These are phyloP conservation scores for Russula brevipes DNA, from an alignment of 768 basidiomycete species.

Conservation along the genomic window DNA sequence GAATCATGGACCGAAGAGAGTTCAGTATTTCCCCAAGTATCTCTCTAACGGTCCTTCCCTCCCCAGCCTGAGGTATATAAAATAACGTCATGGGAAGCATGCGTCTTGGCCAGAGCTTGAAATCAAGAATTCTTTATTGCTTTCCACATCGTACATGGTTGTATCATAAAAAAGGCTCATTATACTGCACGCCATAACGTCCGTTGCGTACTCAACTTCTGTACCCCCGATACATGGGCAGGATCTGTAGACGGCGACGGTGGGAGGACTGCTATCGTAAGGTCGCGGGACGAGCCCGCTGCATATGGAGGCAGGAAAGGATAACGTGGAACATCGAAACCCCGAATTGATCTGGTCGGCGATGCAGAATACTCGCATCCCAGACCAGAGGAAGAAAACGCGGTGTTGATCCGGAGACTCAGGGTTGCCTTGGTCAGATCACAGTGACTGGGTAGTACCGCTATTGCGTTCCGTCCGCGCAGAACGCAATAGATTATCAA, in stretches of 20 bases:
- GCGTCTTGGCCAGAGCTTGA: too few relatives aligned
- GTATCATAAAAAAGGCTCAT: not conserved
- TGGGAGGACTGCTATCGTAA: not conserved
- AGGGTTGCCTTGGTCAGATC: not conserved
- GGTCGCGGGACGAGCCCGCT: not conserved
- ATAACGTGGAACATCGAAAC: not conserved
- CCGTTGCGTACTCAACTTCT: not conserved
- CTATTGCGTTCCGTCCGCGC: slow-evolving; percentile 9
- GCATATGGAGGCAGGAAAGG: slow-evolving; percentile 4
- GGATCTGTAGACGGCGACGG: slow-evolving; percentile 8
- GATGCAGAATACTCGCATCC: not conserved
- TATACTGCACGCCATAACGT: not conserved
- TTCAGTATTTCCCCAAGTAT: too few relatives aligned
- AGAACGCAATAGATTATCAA: slow-evolving; percentile 23
- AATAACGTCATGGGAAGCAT: too few relatives aligned
- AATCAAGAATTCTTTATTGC: too few relatives aligned
- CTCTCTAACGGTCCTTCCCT: too few relatives aligned
- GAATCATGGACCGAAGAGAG: too few relatives aligned
- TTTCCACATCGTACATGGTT: too few relatives aligned
- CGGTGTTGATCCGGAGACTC: not conserved
- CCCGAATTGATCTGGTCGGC: not conserved
- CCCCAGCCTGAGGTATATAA: too few relatives aligned
- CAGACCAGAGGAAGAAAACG: not conserved
- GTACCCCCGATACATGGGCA: not conserved
- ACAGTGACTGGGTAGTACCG: not conserved